Evolutionary conservation across 805 yeast genomes (phyloP).

Genomic region (Pichia membranifaciens): DNA sequence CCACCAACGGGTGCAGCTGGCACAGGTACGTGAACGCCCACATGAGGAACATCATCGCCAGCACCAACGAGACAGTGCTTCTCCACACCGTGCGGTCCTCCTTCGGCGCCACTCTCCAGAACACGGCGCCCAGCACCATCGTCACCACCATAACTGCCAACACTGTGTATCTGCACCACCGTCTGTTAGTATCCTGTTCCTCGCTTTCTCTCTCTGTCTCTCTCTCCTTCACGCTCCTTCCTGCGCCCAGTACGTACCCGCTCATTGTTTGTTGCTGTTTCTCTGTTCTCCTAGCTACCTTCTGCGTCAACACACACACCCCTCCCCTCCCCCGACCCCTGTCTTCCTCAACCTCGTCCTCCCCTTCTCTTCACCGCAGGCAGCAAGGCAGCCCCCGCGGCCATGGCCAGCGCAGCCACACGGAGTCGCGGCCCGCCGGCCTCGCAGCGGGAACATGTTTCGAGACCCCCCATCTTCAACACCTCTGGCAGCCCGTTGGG

Average conservation of each 20-base stretch:
- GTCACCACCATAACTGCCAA: slow-evolving; percentile 42
- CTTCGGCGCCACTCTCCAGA: slow-evolving; percentile 86
- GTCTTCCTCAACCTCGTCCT: neutral
- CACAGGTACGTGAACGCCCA: slow-evolving; percentile 80
- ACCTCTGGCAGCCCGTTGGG: no score
- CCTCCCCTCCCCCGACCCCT: neutral
- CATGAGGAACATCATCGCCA: slow-evolving; percentile 59
- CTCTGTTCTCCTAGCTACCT: no score
- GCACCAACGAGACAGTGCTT: slow-evolving; percentile 62
- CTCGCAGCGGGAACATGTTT: no score
- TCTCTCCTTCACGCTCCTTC: neutral
- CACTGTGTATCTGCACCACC: slow-evolving; percentile 14
- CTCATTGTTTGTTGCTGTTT: slow-evolving; percentile 9
- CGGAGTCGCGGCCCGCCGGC: no score
- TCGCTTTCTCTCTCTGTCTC: neutral
- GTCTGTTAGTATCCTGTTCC: neutral
- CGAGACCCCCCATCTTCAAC: no score
- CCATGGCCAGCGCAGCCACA: no score
- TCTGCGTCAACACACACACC: no score
- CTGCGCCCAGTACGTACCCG: neutral
- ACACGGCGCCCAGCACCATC: slow-evolving; percentile 50
- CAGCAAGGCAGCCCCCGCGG: neutral
- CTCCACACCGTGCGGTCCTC: slow-evolving; percentile 75
- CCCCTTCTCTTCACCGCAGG: neutral
- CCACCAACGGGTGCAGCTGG: slow-evolving; percentile 87